Evolutionary conservation across 805 yeast species (phyloP).

Genomic region (Blastobotrys robertii): DNA sequence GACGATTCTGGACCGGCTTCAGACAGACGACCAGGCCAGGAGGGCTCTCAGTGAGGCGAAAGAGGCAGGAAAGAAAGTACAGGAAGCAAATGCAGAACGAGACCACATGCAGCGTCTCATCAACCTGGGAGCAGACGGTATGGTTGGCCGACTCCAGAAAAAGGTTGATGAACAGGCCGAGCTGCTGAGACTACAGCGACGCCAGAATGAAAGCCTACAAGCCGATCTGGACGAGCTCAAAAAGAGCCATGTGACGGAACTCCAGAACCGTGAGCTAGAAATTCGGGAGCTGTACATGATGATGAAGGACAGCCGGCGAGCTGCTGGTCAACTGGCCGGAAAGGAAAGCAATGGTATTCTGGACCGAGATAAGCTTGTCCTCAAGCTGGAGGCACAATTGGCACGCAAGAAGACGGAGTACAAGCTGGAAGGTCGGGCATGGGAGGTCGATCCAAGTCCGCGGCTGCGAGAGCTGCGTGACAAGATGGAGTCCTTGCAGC

Average conservation of each 20-base stretch:
- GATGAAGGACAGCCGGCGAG: conserved; percentile 35
- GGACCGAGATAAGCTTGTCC: conserved; percentile 24
- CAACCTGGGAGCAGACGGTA: conserved; percentile 67
- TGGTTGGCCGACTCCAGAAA: conserved; percentile 47
- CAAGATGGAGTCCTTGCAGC: conserved; percentile 76
- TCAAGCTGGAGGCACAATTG: conserved; percentile 25
- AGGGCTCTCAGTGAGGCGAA: conserved; percentile 54
- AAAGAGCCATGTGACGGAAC: conserved; percentile 26
- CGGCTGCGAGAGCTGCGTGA: conserved; percentile 66
- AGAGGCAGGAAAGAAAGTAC: conserved; percentile 43
- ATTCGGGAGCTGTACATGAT: conserved; percentile 52
- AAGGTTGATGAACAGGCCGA: conserved; percentile 57
- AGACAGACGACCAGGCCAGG: conserved; percentile 78
- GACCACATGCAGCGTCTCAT: conserved; percentile 57
- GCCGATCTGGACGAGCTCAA: conserved; percentile 55
- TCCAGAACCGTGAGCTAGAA: conserved; percentile 40
- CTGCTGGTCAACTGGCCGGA: conserved; percentile 4
- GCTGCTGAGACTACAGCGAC: conserved; percentile 48
- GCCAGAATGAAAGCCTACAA: conserved; percentile 51
- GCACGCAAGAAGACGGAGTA: conserved; percentile 31
- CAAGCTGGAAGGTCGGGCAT: conserved; percentile 31
- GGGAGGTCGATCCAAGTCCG: conserved; percentile 64
- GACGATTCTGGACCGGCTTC: conserved; percentile 56
- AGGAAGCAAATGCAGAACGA: conserved; percentile 48
- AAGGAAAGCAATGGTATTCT: conserved; percentile 19